Evolutionary conservation across 1,284 basidiomycete genomes (phyloP), one percentile per base, ranked within the genome.

Genomic region (Sanghuangporus weigelae): DNA sequence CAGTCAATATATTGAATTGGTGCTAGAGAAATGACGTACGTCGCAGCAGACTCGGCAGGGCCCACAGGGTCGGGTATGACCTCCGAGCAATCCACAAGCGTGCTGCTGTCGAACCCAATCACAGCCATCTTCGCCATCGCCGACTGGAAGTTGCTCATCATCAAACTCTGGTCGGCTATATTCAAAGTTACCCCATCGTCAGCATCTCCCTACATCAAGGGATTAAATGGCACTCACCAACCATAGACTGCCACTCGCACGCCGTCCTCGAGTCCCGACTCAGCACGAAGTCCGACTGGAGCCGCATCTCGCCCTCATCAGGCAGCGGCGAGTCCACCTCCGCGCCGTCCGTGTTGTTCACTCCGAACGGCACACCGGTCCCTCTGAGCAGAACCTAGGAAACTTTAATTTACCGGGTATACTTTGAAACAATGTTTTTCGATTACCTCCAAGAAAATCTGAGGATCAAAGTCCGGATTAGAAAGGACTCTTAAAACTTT

Each of bases 71-170:
- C 58, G 5, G 62, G 62, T 44, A 68, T 53, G 53, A 63, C 55
- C 36, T 68, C 67, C 8, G 67, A 54, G 53, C 67, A 68, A 54
- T 68, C 67, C 23, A 67, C 48, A 26, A 68, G 59, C 21, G 61
- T 51, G 38, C 50, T 61, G 14, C 49, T 50, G 69, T 73, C 65
- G 60, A 72, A 70, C 21, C 74, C 74, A 68, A 75, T 68, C 60
- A 73, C 62, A 14, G 72, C 58, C 57, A 77, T 70, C 70, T 74
- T 74, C 55, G 68, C 64, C 70, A 75, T 72, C 26, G 71, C 74
- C 21, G 68, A 65, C 62, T 69, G 67, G 70, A 75, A 75, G 31
- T 67, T 66, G 36, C 63, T 66, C 60, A 68, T 67, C 66, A 74
- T 69, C 67, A 69, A 70, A 10, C 64, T 67, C 46, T 66, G 64